Evolutionary conservation across 139 green algal genomes (phyloP), one percentile per base, ranked within the genome.

Genomic region (Diplosphaera chodatii): DNA sequence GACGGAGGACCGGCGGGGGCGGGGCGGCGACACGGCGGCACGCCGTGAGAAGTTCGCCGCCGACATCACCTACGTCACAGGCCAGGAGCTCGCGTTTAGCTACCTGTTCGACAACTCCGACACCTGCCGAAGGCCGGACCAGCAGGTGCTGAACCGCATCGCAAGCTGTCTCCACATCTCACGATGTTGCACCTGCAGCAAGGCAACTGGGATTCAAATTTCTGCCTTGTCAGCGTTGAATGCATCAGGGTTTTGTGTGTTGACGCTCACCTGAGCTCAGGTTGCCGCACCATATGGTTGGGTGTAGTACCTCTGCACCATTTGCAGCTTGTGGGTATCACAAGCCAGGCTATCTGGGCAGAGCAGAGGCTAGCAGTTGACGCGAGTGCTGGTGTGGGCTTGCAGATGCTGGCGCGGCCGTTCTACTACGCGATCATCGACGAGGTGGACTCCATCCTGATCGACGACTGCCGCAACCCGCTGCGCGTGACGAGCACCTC

Each of bases 41-140:
- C 22, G 80, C 68, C 41, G 78, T 4, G 28, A 23, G 30, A 67
- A 77, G 64, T 90, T 87, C 33, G 78, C 83, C 31, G 80, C 68
- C 3, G 89, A 97, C 76, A 65, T 98, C 70, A 94, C 87, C 3
- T 98, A 97, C 74, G 82, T 87, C 6, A 98, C 92, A 1, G 88
- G 87, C 34, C 80, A 90, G 68, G 72, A 94, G 73, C 73, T 96
- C 41, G 82, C 79, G 13, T 98, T 95, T 64, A 85, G 87, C 16
- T 96, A 93, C 81, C 86, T 99, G 0, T 74, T 79, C 0, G 92
- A 98, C 82, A 94, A 96, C 82, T 59, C 48, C 48, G 18, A 88
- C 84, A 3, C 81, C 80, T 27, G 40, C 69, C 10, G 41, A 27
- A 0, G 56, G 70, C 1, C 25, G 18, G 16, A 2, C 32, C 4